Percentiles rank a stretch among this genome's conserved stretches.
phyloP scores from a whole-genome alignment of 169 alveolate species.

The Plasmodium vinckei region DNA sequence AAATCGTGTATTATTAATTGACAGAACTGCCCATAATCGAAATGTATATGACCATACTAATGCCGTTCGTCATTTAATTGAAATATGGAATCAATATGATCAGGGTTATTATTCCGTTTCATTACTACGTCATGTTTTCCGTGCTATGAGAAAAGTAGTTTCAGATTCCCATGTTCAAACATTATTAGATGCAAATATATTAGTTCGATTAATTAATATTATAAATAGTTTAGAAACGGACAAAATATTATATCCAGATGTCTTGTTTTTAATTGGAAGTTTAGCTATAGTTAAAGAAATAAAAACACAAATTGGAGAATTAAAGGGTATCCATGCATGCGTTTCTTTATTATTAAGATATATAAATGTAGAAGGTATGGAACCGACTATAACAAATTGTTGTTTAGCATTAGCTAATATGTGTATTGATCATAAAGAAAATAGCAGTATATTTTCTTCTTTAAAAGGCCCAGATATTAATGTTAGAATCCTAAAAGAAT shows the following conservation, averaged over 20 bases:
- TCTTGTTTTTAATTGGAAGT: conserved; percentile 88
- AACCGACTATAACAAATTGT: conserved; percentile 88
- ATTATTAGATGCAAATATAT: conserved; percentile 84
- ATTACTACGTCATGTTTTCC: conserved; percentile 86
- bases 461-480: conserved; percentile 91
- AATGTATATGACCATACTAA: conserved; percentile 84
- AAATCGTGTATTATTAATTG: conserved; percentile 84
- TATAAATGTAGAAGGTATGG: conserved; percentile 80
- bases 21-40: conserved; percentile 87
- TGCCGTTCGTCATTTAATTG: conserved; percentile 82
- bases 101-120: conserved; percentile 79
- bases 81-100: conserved; percentile 89
- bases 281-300: conserved; percentile 87
- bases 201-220: conserved; percentile 75
- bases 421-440: conserved; percentile 89
- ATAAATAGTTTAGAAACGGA: conserved; percentile 79
- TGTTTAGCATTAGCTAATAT: conserved; percentile 93
- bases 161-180: conserved; percentile 87
- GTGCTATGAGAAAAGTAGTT: conserved; percentile 88
- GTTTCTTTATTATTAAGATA: conserved; percentile 82
- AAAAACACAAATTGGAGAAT: conserved; percentile 86
- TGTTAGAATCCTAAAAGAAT: conserved; percentile 84
- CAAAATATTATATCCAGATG: conserved; percentile 87
- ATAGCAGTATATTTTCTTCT: conserved; percentile 85
- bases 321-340: conserved; percentile 78